phyloP scores from a whole-genome alignment of 768 basidiomycete genomes.

The Kwoniella bestiolae region DNA sequence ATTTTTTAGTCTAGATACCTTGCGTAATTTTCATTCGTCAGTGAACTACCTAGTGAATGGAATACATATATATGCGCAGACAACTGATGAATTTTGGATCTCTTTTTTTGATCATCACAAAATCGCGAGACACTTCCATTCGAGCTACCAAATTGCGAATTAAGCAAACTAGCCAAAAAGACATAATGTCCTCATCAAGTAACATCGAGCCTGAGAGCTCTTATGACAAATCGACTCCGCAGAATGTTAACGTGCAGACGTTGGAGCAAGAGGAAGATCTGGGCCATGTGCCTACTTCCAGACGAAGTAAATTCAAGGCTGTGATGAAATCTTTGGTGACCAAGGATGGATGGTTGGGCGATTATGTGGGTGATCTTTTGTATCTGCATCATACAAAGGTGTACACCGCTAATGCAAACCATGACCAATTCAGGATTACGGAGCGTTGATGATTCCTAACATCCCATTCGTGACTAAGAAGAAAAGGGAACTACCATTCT shows the following conservation, averaged over 20 bases:
- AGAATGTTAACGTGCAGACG: slow-evolving; percentile 10
- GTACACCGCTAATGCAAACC: neutral
- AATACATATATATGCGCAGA: too few relatives aligned
- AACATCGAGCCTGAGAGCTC: slow-evolving; percentile 24
- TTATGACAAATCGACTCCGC: slow-evolving; percentile 6
- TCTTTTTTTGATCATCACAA: too few relatives aligned
- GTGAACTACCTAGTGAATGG: too few relatives aligned
- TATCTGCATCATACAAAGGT: neutral
- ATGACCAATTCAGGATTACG: slow-evolving; percentile 25
- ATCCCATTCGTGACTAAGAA: slow-evolving; percentile 30
- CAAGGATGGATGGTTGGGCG: slow-evolving; percentile 36
- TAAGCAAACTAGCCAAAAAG: too few relatives aligned
- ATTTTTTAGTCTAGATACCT: too few relatives aligned
- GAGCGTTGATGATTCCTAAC: slow-evolving; percentile 33
- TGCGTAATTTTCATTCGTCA: too few relatives aligned
- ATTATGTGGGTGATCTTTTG: slow-evolving; percentile 28
- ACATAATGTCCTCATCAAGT: slow-evolving; percentile 4
- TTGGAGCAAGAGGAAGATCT: slow-evolving; percentile 24
- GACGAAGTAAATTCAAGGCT: slow-evolving; percentile 18
- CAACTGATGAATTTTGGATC: too few relatives aligned
- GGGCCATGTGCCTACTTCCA: slow-evolving; percentile 19
- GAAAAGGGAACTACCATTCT: slow-evolving; percentile 34
- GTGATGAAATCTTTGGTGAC: slow-evolving; percentile 16
- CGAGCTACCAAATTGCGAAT: too few relatives aligned
- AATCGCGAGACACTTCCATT: too few relatives aligned